Base-by-base conservation (phyloP, 371 early-diverging fungal genomes). In the Circinella umbellata region DNA sequence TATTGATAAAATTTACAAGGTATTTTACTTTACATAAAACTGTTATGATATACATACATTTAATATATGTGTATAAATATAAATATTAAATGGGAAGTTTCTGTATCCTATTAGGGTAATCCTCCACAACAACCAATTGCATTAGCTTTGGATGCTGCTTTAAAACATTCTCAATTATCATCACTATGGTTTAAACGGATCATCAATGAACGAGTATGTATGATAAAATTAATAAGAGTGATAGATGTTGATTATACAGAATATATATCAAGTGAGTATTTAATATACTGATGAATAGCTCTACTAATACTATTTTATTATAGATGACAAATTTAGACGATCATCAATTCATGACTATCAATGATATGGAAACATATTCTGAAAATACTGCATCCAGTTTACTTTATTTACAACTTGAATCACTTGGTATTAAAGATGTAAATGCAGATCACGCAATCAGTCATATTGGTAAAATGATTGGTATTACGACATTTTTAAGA, bases 391-490 rank as follows among this genome's bases (percentile, higher is more conserved):
- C 91, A 27, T 92, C 96, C 17, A 88, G 91, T 20, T 63, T 95
- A 64, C 75, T 97, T 42, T 96, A 98, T 76, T 83, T 96, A 57
- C 94, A 95, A 61, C 84, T 96, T 35, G 96, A 98, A 76, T 89
- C 93, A 0, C 81, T 95, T 10, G 95, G 95, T 7, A 81, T 97
- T 37, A 84, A 88, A 37, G 90, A 94, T 71, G 85, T 92, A 38
- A 87, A 93, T 64, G 92, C 94, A 0, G 97, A 98, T 79, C 96
- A 97, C 80, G 93, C 92, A 2, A 93, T 94, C 3, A 91, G 94
- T 64, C 95, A 96, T 73, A 83, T 96, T 54, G 97, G 97, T 37
- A 94, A 97, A 70, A 92, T 96, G 61, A 86, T 89, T 63, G 95
- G 95, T 9, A 93, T 97, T 17, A 73, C 91, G 4, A 91, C 92